phyloP scores from a whole-genome alignment of 345 rosid species.

The Citrus medica region DNA sequence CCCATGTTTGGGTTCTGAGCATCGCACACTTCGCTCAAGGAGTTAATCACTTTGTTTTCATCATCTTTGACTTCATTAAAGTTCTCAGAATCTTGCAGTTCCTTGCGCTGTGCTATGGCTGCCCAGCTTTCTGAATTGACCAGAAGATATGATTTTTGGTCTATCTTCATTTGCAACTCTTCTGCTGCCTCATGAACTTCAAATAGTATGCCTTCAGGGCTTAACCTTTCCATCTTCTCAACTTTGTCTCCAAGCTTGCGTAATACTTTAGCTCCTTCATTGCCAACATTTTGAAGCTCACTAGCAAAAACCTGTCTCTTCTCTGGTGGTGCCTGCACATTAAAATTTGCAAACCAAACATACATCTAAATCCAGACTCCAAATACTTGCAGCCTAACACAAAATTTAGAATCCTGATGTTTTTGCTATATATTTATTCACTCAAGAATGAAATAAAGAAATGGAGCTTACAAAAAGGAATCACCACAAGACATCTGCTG shows the following conservation, averaged over 20 bases:
- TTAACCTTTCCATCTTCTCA: conserved; percentile 43
- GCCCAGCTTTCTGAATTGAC: conserved; percentile 81
- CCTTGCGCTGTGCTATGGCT: conserved; percentile 22
- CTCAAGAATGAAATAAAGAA: not conserved
- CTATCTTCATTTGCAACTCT: conserved; percentile 68
- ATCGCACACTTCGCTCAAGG: conserved; percentile 52
- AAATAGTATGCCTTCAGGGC: conserved; percentile 43
- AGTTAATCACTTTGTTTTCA: conserved; percentile 46
- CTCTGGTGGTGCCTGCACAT: conserved; percentile 69
- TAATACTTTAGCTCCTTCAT: conserved; percentile 43
- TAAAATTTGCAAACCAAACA: not conserved
- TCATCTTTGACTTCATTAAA: conserved; percentile 40
- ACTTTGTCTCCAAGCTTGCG: conserved; percentile 43
- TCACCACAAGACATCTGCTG: not conserved
- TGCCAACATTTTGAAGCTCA: conserved; percentile 45
- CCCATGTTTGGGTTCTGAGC: conserved; percentile 23
- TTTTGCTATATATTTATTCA: not conserved
- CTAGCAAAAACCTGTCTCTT: conserved; percentile 54
- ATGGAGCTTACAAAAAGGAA: not conserved
- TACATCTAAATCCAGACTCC: not conserved
- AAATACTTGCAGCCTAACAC: not conserved
- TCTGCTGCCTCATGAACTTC: conserved; percentile 75
- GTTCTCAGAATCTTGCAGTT: conserved; percentile 31
- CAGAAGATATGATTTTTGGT: conserved; percentile 56
- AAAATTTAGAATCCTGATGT: not conserved